Base-by-base conservation (phyloP, 139 green algal genomes). In the Chlamydomonas sp. region DNA sequence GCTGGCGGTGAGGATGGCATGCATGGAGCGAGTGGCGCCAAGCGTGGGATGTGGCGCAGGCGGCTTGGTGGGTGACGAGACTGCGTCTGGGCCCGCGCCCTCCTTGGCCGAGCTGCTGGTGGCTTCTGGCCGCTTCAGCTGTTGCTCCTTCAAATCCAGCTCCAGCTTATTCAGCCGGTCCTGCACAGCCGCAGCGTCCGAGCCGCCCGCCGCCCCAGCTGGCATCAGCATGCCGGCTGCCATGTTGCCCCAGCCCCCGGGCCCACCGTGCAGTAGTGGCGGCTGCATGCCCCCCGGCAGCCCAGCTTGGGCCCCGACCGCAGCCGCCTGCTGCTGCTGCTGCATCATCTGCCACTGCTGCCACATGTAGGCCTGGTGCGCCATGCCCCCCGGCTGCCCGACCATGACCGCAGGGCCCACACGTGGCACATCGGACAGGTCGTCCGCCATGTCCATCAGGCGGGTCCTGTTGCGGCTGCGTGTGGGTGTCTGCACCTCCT, bases 131-230 rank as follows among this genome's bases (percentile, higher is more conserved):
- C 80, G 73, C 61, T 76, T 10, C 15, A 17, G 62, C 72, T 87
- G 49, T 6, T 4, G 18, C 58, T 74, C 68, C 71, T 60, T 67
- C 5, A 87, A 7, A 14, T 72, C 62, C 1, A 10, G 73, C 62
- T 87, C 83, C 72, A 87, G 60, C 74, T 68, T 78, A 10, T 1
- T 62, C 62, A 87, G 72, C 14, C 63, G 71, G 18, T 80, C 83
- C 73, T 63, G 73, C 59, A 87, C 73, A 10, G 63, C 71, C 5
- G 2, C 62, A 3, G 59, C 72, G 0, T 87, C 73, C 49, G 12
- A 69, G 71, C 81, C 62, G 8, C 67, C 80, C 77, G 8, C 10
- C 15, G 49, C 80, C 8, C 10, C 82, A 71, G 60, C 20, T 16
- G 31, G 49, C 4, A 66, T 2, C n/a, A 31, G 49, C 12, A 17